These are phyloP conservation scores for Scutellaria minor DNA, from an alignment of 257 asterid genomes.

Conservation along the genomic window DNA sequence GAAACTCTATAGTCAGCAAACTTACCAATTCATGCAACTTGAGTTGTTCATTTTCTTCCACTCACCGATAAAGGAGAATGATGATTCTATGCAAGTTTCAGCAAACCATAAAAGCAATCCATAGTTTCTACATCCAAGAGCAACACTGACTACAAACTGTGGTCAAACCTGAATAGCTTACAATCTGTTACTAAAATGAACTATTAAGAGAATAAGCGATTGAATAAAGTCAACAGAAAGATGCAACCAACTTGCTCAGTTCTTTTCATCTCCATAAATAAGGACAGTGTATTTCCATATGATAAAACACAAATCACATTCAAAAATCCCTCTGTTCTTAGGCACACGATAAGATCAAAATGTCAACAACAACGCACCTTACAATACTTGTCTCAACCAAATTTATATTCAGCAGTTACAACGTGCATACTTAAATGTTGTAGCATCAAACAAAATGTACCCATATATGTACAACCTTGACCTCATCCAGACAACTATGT, in stretches of 20 bases:
- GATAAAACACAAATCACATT: conserved; percentile 24
- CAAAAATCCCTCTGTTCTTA: conserved; percentile 25
- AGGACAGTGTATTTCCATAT: conserved; percentile 25
- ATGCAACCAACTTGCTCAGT: background rate
- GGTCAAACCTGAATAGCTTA: background rate
- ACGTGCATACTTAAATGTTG: conserved; percentile 30
- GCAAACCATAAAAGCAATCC: background rate
- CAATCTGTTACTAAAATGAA: background rate
- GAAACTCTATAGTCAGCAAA: background rate
- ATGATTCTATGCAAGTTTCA: background rate
- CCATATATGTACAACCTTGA: conserved; percentile 48
- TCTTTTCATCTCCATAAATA: conserved; percentile 11
- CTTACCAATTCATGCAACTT: background rate
- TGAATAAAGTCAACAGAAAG: background rate
- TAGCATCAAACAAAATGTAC: conserved; percentile 25
- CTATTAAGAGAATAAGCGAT: background rate
- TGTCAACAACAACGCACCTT: conserved; percentile 8
- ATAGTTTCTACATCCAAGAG: background rate
- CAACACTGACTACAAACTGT: background rate
- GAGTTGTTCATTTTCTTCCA: background rate
- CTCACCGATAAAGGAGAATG: background rate
- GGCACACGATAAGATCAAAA: conserved; percentile 34
- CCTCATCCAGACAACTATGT: conserved; percentile 45
- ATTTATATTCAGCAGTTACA: conserved; percentile 15
- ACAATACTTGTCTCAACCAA: conserved; percentile 33